Percentiles rank a stretch among this genome's conserved stretches.
Conservation (phyloP, 495 filamentous ascomycete species). For the Podospora fimiseda region DNA sequence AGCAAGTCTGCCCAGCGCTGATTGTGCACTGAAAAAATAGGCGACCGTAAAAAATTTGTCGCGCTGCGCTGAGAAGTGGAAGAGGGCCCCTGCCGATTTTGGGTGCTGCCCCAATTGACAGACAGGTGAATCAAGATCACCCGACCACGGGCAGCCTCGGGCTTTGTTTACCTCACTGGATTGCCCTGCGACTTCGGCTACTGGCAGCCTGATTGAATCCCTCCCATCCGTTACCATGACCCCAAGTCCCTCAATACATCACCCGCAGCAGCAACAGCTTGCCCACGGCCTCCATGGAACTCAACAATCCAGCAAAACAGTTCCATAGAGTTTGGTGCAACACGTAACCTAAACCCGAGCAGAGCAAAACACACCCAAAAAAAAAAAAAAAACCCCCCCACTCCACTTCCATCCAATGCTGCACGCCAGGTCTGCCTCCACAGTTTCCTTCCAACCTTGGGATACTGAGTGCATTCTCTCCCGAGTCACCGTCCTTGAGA, state of each 20-base stretch:
- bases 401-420: not conserved
- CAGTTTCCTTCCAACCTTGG: slow-evolving; percentile 18
- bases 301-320: not conserved
- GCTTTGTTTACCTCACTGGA: not conserved
- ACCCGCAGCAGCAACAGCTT: not conserved
- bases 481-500: not conserved
- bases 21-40: slow-evolving; percentile 26
- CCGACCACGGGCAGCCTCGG: not conserved
- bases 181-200: too few species aligned
- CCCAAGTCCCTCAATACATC: not conserved
- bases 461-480: slow-evolving; percentile 3
- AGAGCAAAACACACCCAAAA: not conserved
- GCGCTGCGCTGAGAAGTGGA: slow-evolving; percentile 9
- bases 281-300: not conserved
- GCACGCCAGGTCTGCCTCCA: slow-evolving; percentile 5
- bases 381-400: not conserved
- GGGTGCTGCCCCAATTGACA: slow-evolving; percentile 13
- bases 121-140: slow-evolving; percentile 18
- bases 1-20: slow-evolving; percentile 23
- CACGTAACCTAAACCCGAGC: slow-evolving; percentile 3
- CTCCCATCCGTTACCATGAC: too few species aligned
- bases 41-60: slow-evolving; percentile 22
- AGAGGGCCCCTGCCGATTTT: slow-evolving; percentile 12
- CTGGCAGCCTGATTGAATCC: too few species aligned
- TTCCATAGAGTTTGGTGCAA: slow-evolving; percentile 9